Evolutionary conservation across 257 asterid species (phyloP).

Genomic region (Solanum arcanum): DNA sequence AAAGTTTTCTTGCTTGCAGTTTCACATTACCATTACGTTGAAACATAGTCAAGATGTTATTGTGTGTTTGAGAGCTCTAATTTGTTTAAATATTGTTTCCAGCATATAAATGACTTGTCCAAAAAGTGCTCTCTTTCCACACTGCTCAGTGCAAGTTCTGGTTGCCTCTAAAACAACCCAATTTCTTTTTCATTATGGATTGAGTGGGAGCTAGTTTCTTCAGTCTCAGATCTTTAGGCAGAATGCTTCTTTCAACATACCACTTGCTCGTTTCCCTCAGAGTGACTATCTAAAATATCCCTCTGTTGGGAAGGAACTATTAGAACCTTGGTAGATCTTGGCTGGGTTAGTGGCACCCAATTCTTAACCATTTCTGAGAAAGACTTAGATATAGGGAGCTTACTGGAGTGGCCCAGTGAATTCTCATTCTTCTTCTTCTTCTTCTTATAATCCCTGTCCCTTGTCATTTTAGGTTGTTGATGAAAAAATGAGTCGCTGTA

Average conservation of each 20-base stretch:
- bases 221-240: not conserved
- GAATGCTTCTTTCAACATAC: not conserved
- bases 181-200: not conserved
- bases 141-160: not conserved
- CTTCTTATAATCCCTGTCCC: not conserved
- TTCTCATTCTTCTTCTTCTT: not conserved
- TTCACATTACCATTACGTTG: not conserved
- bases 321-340: not conserved
- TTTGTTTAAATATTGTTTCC: not conserved
- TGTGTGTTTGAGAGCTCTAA: not conserved
- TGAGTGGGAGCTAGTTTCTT: not conserved
- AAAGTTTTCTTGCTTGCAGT: constrained; percentile 14
- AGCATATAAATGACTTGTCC: not conserved
- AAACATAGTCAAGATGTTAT: not conserved
- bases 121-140: not conserved
- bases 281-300: not conserved
- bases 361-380: not conserved
- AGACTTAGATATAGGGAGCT: not conserved
- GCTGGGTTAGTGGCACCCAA: not conserved
- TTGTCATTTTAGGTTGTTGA: not conserved
- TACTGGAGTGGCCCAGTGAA: not conserved
- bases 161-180: not conserved
- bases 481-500: not conserved
- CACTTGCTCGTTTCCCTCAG: not conserved
- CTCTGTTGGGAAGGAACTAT: not conserved